phyloP scores from a whole-genome alignment of 306 rosid species.

The Inga oerstediana region DNA sequence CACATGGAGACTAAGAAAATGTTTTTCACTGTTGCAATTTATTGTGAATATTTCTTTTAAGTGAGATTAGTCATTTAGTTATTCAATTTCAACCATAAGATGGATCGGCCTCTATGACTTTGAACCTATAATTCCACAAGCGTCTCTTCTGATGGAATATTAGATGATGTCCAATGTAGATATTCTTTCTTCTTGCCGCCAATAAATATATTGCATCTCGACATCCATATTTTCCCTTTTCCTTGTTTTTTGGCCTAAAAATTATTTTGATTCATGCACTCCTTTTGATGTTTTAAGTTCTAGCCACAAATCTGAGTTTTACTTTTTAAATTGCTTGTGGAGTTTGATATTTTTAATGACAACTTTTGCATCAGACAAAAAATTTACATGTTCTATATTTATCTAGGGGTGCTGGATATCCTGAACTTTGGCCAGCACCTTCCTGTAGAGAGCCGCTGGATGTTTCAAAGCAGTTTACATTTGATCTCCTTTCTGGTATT shows the following conservation, averaged over 20 bases:
- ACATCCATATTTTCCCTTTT: constrained; percentile 11
- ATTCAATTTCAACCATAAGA: not conserved
- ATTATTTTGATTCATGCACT: constrained; percentile 19
- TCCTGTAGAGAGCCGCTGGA: constrained; percentile 90
- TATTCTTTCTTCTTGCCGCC: constrained; percentile 6
- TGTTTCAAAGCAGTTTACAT: constrained; percentile 78
- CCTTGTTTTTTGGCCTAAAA: constrained; percentile 26
- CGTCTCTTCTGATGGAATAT: constrained; percentile 20
- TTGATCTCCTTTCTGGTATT: constrained; percentile 85
- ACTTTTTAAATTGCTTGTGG: constrained; percentile 5
- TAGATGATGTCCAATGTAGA: constrained; percentile 13
- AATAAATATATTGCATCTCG: constrained; percentile 12
- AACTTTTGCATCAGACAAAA: not conserved
- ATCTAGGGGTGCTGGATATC: constrained; percentile 93
- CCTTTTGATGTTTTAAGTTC: not conserved
- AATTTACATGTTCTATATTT: constrained; percentile 13
- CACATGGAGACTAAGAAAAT: not conserved
- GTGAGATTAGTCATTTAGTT: constrained; percentile 3
- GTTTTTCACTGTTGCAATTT: constrained; percentile 1
- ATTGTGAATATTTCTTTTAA: not conserved
- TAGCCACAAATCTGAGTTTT: not conserved
- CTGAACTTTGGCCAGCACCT: constrained; percentile 93
- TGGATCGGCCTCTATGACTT: constrained; percentile 9
- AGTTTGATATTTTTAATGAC: constrained; percentile 17
- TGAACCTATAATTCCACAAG: constrained; percentile 7